Evolutionary conservation across 352 stramenopile species (phyloP), one percentile per base, ranked within the genome.

Genomic region (Globisporangium canariense): DNA sequence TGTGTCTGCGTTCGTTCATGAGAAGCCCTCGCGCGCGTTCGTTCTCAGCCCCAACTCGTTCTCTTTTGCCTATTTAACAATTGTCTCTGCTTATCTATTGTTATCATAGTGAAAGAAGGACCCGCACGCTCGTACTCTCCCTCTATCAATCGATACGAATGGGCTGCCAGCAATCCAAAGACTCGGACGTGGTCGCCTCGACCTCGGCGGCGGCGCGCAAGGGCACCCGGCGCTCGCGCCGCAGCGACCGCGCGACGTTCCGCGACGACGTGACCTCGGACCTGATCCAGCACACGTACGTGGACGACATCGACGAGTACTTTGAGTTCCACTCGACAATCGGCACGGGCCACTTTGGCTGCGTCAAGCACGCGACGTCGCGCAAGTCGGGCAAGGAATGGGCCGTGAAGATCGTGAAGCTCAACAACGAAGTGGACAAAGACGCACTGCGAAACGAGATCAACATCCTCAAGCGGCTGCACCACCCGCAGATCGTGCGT

Each of bases 401-500:
- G 83, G 84, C 84, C 9, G 77, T 93, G 58, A 93, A 93, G 68
- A 65, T 90, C 64, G 84, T 91, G 30, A 69, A 81, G 9, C 73
- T 93, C 4, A 81, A 70, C 47, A 93, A 93, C 45, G 75, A 83
- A 46, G 75, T 90, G 34, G 81, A 93, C 67, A 83, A 85, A 56
- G 83, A 90, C 62, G 78, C 83, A 38, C 68, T 93, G 10, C 77
- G 78, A 10, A 92, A 92, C 51, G 85, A 93, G 64, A 83, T 92
- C 54, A 81, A 80, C 67, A 91, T 93, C 49, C 52, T 93, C 8
- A 89, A 90, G 53, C 67, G 85, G 13, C 75, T 93, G 46, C 85
- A 92, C 58, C 85, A 93, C 64, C 85, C 85, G 50, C 81, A 93
- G 59, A 92, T 93, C 40, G 85, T 93, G 55, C 83, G 81, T 45